Evolutionary conservation across 139 green algal species (phyloP).

Genomic region (Picochlorum costavermella): DNA sequence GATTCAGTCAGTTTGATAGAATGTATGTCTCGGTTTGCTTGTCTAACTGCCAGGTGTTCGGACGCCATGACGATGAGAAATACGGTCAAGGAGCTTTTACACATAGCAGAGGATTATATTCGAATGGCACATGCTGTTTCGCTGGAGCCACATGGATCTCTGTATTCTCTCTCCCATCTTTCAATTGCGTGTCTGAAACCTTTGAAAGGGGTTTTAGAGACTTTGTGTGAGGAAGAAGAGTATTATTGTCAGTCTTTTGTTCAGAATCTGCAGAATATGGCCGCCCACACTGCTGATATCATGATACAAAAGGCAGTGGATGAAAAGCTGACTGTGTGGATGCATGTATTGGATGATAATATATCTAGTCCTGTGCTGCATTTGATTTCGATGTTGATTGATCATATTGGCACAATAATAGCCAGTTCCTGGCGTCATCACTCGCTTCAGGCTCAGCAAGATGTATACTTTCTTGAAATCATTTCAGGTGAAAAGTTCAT

Average conservation of each 20-base stretch:
- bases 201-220: background rate
- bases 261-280: background rate
- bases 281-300: background rate
- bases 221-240: background rate
- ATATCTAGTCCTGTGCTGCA: background rate
- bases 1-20: no score
- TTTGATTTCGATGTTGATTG: background rate
- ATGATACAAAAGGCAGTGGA: background rate
- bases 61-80: no score
- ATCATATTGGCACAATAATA: conserved; percentile 1
- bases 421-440: background rate
- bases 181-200: background rate
- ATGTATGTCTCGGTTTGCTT: no score
- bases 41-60: no score
- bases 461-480: background rate
- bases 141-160: background rate
- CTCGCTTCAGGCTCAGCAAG: background rate
- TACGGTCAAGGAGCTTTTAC: no score
- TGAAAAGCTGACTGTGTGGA: background rate
- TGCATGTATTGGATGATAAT: background rate
- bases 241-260: conserved; percentile 4
- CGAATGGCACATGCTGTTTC: no score
- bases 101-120: no score
- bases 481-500: background rate
- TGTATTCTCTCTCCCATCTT: background rate